These are phyloP conservation scores for Cardamine occulta DNA, from an alignment of 345 rosid species.

Conservation along the genomic window DNA sequence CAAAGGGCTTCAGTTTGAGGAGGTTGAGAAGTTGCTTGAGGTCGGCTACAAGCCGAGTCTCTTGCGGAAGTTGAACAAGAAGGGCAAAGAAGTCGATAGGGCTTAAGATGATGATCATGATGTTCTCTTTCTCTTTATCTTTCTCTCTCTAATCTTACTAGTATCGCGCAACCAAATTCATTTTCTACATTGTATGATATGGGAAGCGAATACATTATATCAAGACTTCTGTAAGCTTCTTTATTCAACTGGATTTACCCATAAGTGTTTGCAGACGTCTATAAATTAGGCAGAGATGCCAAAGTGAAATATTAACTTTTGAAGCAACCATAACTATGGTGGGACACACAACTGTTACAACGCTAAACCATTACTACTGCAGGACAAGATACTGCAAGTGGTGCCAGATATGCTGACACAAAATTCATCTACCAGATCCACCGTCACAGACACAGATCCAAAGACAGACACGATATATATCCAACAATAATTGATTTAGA, in stretches of 20 bases:
- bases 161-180: neutral
- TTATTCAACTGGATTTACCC: too few relatives aligned
- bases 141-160: neutral
- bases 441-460: conserved; percentile 33
- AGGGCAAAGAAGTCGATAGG: conserved; percentile 29
- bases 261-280: neutral
- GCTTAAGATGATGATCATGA: conserved; percentile 30
- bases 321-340: conserved; percentile 11
- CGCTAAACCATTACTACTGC: conserved; percentile 17
- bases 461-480: neutral
- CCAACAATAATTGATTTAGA: neutral
- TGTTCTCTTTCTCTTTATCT: neutral
- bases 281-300: neutral
- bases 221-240: neutral
- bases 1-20: conserved; percentile 80
- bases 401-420: conserved; percentile 19
- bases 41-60: conserved; percentile 59
- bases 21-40: conserved; percentile 69
- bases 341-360: conserved; percentile 38
- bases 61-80: conserved; percentile 28
- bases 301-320: neutral
- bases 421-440: conserved; percentile 31
- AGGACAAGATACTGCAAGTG: conserved; percentile 27
- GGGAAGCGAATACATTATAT: neutral
- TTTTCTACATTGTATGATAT: neutral